Evolutionary conservation across 371 early-diverging fungal species (phyloP), one percentile per base, ranked within the genome.

Genomic region (Globomyces sp.): DNA sequence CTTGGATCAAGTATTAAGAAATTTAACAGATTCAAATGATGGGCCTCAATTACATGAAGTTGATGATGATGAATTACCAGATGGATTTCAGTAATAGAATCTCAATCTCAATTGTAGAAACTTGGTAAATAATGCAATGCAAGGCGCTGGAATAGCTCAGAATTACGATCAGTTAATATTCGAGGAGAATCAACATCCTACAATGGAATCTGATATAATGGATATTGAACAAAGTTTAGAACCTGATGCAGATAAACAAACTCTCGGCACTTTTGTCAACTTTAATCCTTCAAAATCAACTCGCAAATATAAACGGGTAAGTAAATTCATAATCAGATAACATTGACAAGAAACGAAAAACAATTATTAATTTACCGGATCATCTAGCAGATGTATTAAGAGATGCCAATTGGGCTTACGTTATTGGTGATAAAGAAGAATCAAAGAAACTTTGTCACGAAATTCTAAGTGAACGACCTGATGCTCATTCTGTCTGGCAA

Each of bases 401-500:
- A 13, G 4, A 6, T 0, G 61, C 61, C 8, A 60, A 60, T 37
- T 37, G 39, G 40, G 44, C 37, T 6, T 60, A 60, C 41, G 44
- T 60, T n/a, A 71, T 73, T 5, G 80, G 78, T 61, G 81, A 93
- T 9, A 86, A 87, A 70, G 79, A 77, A 42, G 70, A 79, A 48
- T 93, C 94, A 0, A 83, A 91, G 44, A 77, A 83, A 39, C 62
- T 84, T 5, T 80, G 90, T 9, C 89, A 91, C 67, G 87, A 90
- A 49, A 82, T 91, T 41, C 90, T 96, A 50, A 85, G 86, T 59
- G 72, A 81, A 3, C 80, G 87, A 42, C 87, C 89, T 3, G 86
- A 84, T 51, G 86, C 88, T 0, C 82, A 85, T 63, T 81, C 86
- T 13, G 92, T 93, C 34, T 96, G 95, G 94, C 82, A 84, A 58